Evolutionary conservation across 2,329 filamentous ascomycete species (phyloP).

Genomic region (Ceratocystis albifundus): DNA sequence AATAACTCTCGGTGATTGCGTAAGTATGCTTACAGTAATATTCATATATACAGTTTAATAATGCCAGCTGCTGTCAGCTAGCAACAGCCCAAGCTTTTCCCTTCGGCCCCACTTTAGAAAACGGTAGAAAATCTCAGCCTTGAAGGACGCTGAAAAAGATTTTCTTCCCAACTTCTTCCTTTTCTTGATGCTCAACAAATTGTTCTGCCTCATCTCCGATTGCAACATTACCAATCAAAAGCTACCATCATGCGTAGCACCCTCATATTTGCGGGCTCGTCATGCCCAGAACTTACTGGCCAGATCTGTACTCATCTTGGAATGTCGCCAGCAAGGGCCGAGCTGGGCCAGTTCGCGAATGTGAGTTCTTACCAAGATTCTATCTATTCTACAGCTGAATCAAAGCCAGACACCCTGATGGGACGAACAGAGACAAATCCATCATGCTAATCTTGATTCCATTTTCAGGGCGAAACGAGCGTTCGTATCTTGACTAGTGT

Average conservation of each 20-base stretch:
- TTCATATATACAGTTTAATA: neutral
- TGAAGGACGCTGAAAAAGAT: neutral
- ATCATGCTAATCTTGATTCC: constrained; percentile 26
- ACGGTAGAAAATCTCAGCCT: neutral
- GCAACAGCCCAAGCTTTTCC: too few relatives aligned
- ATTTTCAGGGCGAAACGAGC: constrained; percentile 53
- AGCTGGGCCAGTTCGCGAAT: constrained; percentile 61
- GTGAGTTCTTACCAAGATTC: constrained; percentile 32
- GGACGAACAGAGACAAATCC: constrained; percentile 7
- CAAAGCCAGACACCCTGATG: constrained; percentile 4
- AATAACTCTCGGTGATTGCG: neutral
- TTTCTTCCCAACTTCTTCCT: neutral
- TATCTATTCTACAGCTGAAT: constrained; percentile 1
- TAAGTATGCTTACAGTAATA: neutral
- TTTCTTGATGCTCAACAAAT: constrained; percentile 22
- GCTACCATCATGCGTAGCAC: constrained; percentile 46
- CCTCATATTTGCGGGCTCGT: constrained; percentile 56
- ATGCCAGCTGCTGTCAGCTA: neutral
- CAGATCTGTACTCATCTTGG: constrained; percentile 59
- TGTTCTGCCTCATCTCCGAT: neutral
- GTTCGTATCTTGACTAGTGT: constrained; percentile 63
- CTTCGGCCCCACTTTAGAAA: neutral
- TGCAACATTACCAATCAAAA: neutral
- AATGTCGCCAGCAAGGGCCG: constrained; percentile 52
- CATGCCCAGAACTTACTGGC: constrained; percentile 51